These are phyloP conservation scores for Lyophyllum semitale DNA, from an alignment of 768 basidiomycete genomes.

Conservation along the genomic window DNA sequence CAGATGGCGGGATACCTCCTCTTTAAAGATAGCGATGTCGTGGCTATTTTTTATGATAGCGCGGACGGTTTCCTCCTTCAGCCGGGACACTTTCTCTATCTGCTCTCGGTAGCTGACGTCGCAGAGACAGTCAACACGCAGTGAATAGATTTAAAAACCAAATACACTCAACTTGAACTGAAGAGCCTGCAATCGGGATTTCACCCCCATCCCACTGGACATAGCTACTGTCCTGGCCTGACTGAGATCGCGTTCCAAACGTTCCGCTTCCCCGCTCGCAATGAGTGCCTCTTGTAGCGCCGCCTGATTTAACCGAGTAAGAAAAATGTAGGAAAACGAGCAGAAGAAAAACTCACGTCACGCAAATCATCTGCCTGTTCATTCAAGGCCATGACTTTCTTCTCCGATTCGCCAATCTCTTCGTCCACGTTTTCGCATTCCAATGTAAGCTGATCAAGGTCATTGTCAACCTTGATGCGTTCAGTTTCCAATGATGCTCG, in stretches of 20 bases:
- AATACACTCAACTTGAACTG: constrained; percentile 66
- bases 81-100: constrained; percentile 68
- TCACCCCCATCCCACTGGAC: constrained; percentile 81
- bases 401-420: constrained; percentile 72
- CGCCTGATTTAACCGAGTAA: constrained; percentile 43
- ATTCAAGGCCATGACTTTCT: constrained; percentile 67
- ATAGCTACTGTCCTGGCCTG: constrained; percentile 76
- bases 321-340: neutral
- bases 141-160: neutral
- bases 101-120: constrained; percentile 72
- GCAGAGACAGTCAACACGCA: constrained; percentile 6
- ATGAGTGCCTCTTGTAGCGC: constrained; percentile 75
- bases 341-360: constrained; percentile 53
- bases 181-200: constrained; percentile 72
- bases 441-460: constrained; percentile 73
- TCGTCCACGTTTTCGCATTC: constrained; percentile 84
- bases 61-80: constrained; percentile 79
- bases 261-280: constrained; percentile 64
- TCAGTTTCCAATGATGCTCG: constrained; percentile 74
- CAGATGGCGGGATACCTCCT: constrained; percentile 72
- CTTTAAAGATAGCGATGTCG: constrained; percentile 81
- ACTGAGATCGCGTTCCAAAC: constrained; percentile 71
- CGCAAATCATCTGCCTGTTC: constrained; percentile 82
- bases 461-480: constrained; percentile 78
- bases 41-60: constrained; percentile 84